These are phyloP conservation scores for Thelephora terrestris DNA, from an alignment of 1,284 basidiomycete genomes.

Conservation along the genomic window DNA sequence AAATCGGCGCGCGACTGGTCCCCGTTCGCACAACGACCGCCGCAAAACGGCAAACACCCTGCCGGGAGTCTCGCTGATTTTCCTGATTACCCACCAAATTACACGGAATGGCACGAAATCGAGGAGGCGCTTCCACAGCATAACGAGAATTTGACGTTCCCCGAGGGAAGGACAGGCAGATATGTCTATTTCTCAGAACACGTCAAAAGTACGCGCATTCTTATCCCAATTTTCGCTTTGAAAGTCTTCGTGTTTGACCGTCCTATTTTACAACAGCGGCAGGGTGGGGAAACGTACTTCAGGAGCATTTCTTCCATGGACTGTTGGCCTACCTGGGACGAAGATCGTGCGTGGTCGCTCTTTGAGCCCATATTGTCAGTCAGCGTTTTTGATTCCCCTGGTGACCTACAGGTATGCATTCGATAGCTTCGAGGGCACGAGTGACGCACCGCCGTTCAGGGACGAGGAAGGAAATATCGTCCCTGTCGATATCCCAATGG, in stretches of 20 bases:
- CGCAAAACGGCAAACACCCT: too few species aligned
- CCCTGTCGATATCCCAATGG: slow-evolving; percentile 28
- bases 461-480: slow-evolving; percentile 23
- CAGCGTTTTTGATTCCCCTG: background rate
- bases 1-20: too few species aligned
- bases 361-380: background rate
- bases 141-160: slow-evolving; percentile 25
- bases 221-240: slow-evolving; percentile 1
- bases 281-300: slow-evolving; percentile 34
- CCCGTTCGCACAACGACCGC: too few species aligned
- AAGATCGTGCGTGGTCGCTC: slow-evolving; percentile 23
- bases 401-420: slow-evolving; percentile 25
- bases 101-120: slow-evolving; percentile 31
- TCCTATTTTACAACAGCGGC: slow-evolving; percentile 16
- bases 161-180: slow-evolving; percentile 31
- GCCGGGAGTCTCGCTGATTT: too few species aligned
- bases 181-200: slow-evolving; percentile 41
- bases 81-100: slow-evolving; percentile 30
- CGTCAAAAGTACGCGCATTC: slow-evolving; percentile 23
- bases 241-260: background rate
- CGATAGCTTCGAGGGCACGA: slow-evolving; percentile 28
- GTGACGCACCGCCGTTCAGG: slow-evolving; percentile 18
- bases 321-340: slow-evolving; percentile 23
- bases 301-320: slow-evolving; percentile 27
- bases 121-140: slow-evolving; percentile 38